phyloP scores from a whole-genome alignment of 495 filamentous ascomycete species.

The Usnea hakonensis region DNA sequence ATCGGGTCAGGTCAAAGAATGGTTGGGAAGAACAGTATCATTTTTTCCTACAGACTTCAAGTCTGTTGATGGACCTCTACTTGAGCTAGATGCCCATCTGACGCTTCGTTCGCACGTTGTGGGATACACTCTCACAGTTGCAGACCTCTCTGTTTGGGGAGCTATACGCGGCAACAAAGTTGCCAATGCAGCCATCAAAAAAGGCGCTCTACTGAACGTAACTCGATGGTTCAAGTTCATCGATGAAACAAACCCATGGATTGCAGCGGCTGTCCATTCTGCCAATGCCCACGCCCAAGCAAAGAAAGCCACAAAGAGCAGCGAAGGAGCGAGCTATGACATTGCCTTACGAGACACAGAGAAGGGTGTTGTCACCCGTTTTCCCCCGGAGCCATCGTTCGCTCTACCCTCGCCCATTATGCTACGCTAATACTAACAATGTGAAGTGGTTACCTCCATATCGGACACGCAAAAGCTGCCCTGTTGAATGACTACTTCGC shows the following conservation, averaged over 20 bases:
- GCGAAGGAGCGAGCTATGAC: constrained; percentile 83
- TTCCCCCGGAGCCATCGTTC: constrained; percentile 92
- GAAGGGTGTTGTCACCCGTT: constrained; percentile 87
- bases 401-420: constrained; percentile 21
- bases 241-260: constrained; percentile 67
- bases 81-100: constrained; percentile 77
- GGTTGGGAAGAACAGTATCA: constrained; percentile 44
- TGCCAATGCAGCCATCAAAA: constrained; percentile 69
- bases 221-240: constrained; percentile 84
- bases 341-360: constrained; percentile 81
- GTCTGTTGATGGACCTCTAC: constrained; percentile 63
- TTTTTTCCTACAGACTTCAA: constrained; percentile 67
- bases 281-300: constrained; percentile 37
- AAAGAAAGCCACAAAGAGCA: constrained; percentile 65
- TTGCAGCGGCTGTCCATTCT: constrained; percentile 28
- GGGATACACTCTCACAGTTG: constrained; percentile 68
- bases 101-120: constrained; percentile 78
- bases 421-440: constrained; percentile 12
- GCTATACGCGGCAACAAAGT: constrained; percentile 82
- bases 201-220: constrained; percentile 68
- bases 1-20: constrained; percentile 42
- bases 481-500: constrained; percentile 92
- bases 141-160: constrained; percentile 78
- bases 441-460: constrained; percentile 74
- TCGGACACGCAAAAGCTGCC: constrained; percentile 89